Conservation (phyloP, 2,329 filamentous ascomycete genomes). For the Sphaerulina musiva region DNA sequence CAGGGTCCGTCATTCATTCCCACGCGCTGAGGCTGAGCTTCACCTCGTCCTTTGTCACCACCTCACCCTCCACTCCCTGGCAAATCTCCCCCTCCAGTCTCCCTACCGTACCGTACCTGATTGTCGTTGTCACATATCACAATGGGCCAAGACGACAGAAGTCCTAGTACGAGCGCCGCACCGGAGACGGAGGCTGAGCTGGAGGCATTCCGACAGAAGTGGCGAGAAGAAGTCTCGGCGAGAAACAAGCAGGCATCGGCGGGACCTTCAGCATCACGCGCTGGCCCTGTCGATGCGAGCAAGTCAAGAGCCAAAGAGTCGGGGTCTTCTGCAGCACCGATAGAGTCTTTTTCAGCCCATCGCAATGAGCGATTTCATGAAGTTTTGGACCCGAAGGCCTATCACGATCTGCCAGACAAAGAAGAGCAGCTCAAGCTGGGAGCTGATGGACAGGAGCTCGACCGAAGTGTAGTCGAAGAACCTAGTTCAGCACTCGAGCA, state of each 20-base stretch:
- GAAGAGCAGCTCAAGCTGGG: constrained; percentile 40
- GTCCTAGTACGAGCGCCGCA: constrained; percentile 8
- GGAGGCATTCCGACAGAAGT: constrained; percentile 77
- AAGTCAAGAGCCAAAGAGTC: not conserved
- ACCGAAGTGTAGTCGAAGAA: constrained; percentile 38
- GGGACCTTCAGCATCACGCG: not conserved
- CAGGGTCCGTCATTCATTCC: too few relatives aligned
- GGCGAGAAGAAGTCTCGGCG: constrained; percentile 70
- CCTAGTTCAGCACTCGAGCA: constrained; percentile 79
- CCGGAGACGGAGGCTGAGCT: constrained; percentile 56
- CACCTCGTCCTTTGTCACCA: too few relatives aligned
- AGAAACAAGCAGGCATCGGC: constrained; percentile 36
- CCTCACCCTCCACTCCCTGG: too few relatives aligned
- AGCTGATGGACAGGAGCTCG: constrained; percentile 35
- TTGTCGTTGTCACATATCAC: not conserved
- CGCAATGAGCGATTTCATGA: constrained; percentile 35
- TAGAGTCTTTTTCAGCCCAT: constrained; percentile 22
- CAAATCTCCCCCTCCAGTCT: too few relatives aligned
- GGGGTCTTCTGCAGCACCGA: constrained; percentile 4
- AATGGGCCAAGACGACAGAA: constrained; percentile 12
- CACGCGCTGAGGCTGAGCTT: too few relatives aligned
- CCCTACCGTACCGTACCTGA: too few relatives aligned
- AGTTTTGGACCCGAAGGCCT: constrained; percentile 37
- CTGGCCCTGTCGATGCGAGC: constrained; percentile 1
- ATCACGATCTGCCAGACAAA: constrained; percentile 44